Percentiles rank a stretch among this genome's conserved stretches.
phyloP scores from a whole-genome alignment of 495 filamentous ascomycete genomes.

The Rusavskia elegans region DNA sequence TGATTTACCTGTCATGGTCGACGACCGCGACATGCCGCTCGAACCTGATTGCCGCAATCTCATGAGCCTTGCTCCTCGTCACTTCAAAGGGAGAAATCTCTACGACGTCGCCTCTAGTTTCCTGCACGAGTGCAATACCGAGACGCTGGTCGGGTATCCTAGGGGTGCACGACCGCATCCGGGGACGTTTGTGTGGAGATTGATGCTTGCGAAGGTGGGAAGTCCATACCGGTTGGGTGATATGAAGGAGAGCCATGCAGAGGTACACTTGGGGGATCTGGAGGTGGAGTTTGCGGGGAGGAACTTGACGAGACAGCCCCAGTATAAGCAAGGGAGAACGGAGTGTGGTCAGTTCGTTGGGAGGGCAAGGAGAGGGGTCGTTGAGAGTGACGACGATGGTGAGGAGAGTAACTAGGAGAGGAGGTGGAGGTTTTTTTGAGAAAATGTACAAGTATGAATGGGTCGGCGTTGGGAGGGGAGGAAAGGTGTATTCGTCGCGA shows the following conservation, averaged over 20 bases:
- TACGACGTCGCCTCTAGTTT: neutral
- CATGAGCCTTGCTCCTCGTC: neutral
- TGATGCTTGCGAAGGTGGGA: neutral
- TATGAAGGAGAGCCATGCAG: neutral
- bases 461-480: too few species aligned
- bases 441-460: neutral
- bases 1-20: constrained; percentile 14
- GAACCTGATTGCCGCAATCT: constrained; percentile 11
- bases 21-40: constrained; percentile 13
- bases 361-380: neutral
- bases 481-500: neutral
- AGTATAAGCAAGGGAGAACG: neutral
- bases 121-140: neutral
- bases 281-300: neutral
- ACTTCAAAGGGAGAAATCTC: too few species aligned
- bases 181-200: neutral
- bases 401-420: too few species aligned
- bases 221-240: neutral
- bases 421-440: neutral
- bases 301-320: neutral
- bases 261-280: neutral
- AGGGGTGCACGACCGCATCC: neutral
- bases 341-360: neutral
- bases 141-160: neutral
- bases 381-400: neutral